A percentile compares a stretch with the other conserved stretches of the same genome.
Conservation (phyloP, 257 asterid genomes). For the Ligustrum vulgare region DNA sequence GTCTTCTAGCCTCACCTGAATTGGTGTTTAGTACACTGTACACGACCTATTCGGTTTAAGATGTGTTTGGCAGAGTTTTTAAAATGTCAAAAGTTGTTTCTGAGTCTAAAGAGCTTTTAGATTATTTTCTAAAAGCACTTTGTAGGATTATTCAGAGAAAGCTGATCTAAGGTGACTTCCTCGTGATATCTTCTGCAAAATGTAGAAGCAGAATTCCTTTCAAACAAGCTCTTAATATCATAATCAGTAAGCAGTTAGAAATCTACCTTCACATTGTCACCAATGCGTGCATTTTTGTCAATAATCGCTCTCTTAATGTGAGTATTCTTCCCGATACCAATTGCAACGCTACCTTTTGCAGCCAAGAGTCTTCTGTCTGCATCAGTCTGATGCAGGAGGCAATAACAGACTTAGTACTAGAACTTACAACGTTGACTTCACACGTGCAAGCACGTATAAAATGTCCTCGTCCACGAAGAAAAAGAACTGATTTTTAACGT, state of each 20-base stretch:
- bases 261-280: conserved; percentile 55
- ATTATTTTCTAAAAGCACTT: no score
- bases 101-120: not conserved
- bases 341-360: conserved; percentile 55
- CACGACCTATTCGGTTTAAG: not conserved
- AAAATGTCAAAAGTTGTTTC: no score
- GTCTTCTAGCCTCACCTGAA: not conserved
- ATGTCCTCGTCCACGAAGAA: not conserved
- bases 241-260: not conserved
- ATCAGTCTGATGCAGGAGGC: conserved; percentile 44
- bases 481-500: not conserved
- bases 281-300: conserved; percentile 68
- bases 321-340: conserved; percentile 60
- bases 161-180: not conserved
- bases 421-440: not conserved
- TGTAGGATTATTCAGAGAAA: not conserved
- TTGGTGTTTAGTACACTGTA: not conserved
- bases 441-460: not conserved
- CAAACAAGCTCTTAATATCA: not conserved
- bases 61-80: not conserved
- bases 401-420: not conserved
- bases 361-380: conserved; percentile 46
- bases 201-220: no score
- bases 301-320: conserved; percentile 67
- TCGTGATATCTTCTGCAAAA: not conserved